phyloP scores from a whole-genome alignment of 495 filamentous ascomycete species.

The Neurospora pannonica region DNA sequence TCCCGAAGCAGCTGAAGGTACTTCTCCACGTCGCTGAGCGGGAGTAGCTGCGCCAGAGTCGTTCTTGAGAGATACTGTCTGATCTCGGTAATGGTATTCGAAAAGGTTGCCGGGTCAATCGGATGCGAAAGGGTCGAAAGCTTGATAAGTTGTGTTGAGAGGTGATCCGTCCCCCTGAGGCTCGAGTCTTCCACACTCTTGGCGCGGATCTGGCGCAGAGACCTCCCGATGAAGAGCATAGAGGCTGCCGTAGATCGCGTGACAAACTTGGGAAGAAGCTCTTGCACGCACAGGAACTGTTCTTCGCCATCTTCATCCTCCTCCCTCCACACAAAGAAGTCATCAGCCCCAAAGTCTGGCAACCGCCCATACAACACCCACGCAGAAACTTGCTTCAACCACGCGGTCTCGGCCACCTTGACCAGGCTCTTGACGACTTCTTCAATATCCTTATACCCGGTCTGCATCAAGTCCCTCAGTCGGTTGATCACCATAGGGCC shows the following conservation, averaged over 20 bases:
- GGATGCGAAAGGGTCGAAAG: constrained; percentile 66
- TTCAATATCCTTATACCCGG: constrained; percentile 83
- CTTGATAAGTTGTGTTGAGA: constrained; percentile 61
- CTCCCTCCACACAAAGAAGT: constrained; percentile 66
- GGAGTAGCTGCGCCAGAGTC: constrained; percentile 69
- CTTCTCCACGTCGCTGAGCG: constrained; percentile 63
- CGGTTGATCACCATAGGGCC: constrained; percentile 62
- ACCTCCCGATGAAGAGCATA: constrained; percentile 84
- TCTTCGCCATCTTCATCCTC: constrained; percentile 22
- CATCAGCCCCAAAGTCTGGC: constrained; percentile 58
- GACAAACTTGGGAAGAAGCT: constrained; percentile 70
- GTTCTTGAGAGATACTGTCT: constrained; percentile 73
- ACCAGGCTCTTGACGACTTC: constrained; percentile 59
- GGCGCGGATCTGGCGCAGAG: constrained; percentile 67
- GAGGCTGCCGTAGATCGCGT: constrained; percentile 63
- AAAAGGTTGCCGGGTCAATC: constrained; percentile 58
- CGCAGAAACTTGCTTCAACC: constrained; percentile 79
- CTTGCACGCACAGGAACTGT: constrained; percentile 26
- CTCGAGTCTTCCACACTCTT: constrained; percentile 40
- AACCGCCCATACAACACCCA: constrained; percentile 86
- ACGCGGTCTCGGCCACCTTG: constrained; percentile 74
- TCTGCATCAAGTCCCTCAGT: constrained; percentile 63
- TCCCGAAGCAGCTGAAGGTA: constrained; percentile 68
- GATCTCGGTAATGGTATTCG: constrained; percentile 63
- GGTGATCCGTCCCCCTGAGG: constrained; percentile 48